Conservation (phyloP, 345 rosid genomes). For the Mangifera indica region DNA sequence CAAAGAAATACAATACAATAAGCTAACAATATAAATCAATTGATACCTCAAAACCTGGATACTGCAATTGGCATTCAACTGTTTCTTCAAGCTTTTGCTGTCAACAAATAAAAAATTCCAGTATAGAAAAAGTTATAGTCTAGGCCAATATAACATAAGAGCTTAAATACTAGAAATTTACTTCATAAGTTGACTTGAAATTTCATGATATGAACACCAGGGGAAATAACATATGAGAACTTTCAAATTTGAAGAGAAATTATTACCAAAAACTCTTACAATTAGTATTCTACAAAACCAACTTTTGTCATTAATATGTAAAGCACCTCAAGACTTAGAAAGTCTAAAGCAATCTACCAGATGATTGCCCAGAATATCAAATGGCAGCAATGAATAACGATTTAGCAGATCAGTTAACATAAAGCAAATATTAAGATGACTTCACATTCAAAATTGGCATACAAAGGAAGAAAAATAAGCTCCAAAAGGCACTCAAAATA, state of each 20-base stretch:
- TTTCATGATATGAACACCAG: neutral
- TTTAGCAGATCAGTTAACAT: neutral
- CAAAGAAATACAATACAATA: neutral
- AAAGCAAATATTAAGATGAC: neutral
- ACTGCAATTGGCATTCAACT: conserved; percentile 52
- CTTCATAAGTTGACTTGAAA: neutral
- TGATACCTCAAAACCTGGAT: conserved; percentile 82
- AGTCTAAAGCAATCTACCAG: neutral
- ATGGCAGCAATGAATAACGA: neutral
- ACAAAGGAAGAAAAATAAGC: neutral
- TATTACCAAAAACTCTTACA: neutral
- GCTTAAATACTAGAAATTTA: neutral
- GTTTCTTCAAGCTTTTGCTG: conserved; percentile 74
- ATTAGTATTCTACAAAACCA: neutral
- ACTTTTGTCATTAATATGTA: neutral
- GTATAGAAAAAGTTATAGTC: conserved; percentile 4
- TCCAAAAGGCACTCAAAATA: neutral
- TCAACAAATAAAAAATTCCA: conserved; percentile 21
- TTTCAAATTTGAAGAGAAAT: neutral
- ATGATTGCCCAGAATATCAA: neutral
- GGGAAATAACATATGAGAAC: neutral
- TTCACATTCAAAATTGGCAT: neutral
- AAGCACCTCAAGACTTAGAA: neutral
- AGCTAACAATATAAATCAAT: neutral
- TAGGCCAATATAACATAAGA: neutral